phyloP scores from a whole-genome alignment of 768 basidiomycete genomes.

The Tephrocybe sp. region DNA sequence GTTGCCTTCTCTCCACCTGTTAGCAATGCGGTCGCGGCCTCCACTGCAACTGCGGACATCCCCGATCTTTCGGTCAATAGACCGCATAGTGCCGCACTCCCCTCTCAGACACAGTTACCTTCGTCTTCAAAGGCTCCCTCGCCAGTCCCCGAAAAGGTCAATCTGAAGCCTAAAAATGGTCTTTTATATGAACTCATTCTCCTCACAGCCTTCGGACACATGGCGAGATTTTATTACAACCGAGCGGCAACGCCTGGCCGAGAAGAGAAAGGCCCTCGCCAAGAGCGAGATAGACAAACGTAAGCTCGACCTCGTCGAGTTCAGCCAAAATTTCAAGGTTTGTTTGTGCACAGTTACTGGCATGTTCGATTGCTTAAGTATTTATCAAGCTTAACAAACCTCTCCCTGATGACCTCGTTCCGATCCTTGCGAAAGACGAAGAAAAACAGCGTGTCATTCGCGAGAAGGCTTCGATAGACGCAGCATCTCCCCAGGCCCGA shows the following conservation, averaged over 20 bases:
- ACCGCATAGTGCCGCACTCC: constrained; percentile 62
- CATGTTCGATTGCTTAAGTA: neutral
- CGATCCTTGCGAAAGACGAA: constrained; percentile 91
- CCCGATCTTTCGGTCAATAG: constrained; percentile 78
- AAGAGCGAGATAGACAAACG: constrained; percentile 95
- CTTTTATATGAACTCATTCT: neutral
- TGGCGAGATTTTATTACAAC: constrained; percentile 92
- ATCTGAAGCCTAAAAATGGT: neutral
- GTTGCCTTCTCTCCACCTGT: constrained; percentile 27
- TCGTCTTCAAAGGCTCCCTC: constrained; percentile 62
- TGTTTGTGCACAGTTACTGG: constrained; percentile 14
- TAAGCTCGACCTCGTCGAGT: constrained; percentile 91
- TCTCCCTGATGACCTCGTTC: constrained; percentile 91
- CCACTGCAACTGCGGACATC: constrained; percentile 37
- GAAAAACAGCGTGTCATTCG: constrained; percentile 83
- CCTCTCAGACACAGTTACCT: constrained; percentile 40
- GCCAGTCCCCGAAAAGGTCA: constrained; percentile 66
- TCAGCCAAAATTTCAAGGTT: constrained; percentile 94
- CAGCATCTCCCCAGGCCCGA: constrained; percentile 64
- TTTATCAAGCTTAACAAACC: constrained; percentile 84
- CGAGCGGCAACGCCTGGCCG: constrained; percentile 86
- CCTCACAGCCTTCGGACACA: constrained; percentile 69
- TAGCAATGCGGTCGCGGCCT: constrained; percentile 26
- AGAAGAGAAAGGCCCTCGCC: constrained; percentile 85
- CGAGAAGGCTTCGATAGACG: constrained; percentile 74